phyloP scores from a whole-genome alignment of 257 asterid genomes.

The Agastache rugosa region DNA sequence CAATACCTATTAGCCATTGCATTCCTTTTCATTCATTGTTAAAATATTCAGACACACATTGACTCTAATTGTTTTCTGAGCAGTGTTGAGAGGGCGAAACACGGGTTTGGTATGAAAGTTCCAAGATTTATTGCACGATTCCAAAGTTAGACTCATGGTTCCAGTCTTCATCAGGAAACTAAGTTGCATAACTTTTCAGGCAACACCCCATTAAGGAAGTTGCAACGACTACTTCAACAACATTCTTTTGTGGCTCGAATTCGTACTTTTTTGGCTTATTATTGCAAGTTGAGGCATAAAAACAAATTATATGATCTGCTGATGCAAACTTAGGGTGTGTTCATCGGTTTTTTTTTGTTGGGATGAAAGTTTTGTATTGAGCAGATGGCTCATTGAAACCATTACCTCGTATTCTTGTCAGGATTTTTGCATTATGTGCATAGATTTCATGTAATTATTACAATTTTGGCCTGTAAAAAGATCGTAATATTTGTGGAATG shows the following conservation, averaged over 20 bases:
- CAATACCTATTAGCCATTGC: not conserved
- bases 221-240: not conserved
- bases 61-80: constrained; percentile 28
- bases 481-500: not conserved
- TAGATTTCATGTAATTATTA: not conserved
- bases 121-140: constrained; percentile 58
- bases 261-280: not conserved
- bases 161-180: not conserved
- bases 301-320: not conserved
- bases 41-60: not conserved
- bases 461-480: constrained; percentile 19
- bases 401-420: not conserved
- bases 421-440: not conserved
- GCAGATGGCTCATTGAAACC: constrained; percentile 3
- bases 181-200: not conserved
- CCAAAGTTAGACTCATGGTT: constrained; percentile 38
- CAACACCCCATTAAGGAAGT: not conserved
- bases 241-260: not conserved
- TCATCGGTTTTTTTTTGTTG: not conserved
- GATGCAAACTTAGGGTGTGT: not conserved
- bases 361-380: not conserved
- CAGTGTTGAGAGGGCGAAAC: constrained; percentile 84
- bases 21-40: not conserved
- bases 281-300: not conserved
- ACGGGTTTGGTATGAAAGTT: constrained; percentile 92